Conservation (phyloP, 768 basidiomycete genomes). For the Suillus alpinus region DNA sequence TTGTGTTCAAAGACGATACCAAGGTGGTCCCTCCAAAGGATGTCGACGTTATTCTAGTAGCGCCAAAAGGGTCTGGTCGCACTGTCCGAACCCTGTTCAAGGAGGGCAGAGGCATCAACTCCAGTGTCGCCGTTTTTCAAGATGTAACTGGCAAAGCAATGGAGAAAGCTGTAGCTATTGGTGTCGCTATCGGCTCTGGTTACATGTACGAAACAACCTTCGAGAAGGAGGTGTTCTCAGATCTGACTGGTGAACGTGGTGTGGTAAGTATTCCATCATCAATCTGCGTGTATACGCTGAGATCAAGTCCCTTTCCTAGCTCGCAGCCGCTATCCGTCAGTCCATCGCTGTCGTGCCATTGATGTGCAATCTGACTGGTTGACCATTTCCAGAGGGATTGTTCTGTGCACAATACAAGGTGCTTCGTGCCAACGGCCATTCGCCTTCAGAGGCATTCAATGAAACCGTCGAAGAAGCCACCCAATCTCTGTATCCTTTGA, state of each 20-base stretch:
- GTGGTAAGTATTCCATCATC: conserved; percentile 36
- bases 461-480: conserved; percentile 99
- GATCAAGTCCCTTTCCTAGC: conserved; percentile 14
- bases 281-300: neutral
- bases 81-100: conserved; percentile 99
- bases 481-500: conserved; percentile 95
- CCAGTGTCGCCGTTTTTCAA: conserved; percentile 91
- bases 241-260: conserved; percentile 99
- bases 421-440: conserved; percentile 93
- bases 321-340: conserved; percentile 92
- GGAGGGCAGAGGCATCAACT: conserved; percentile 98
- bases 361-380: neutral
- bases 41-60: conserved; percentile 98
- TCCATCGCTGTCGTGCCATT: neutral
- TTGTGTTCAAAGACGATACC: conserved; percentile 97
- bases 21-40: conserved; percentile 90
- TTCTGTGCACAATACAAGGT: conserved; percentile 99
- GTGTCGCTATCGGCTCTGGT: conserved; percentile 92
- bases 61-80: conserved; percentile 97
- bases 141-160: conserved; percentile 97
- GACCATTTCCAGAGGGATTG: conserved; percentile 70
- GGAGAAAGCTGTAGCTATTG: conserved; percentile 94
- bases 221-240: conserved; percentile 99
- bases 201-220: conserved; percentile 99
- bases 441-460: conserved; percentile 98